Percentiles rank a stretch among this genome's conserved stretches.
Conservation (phyloP, 2,329 filamentous ascomycete genomes). For the Polychaeton citri region DNA sequence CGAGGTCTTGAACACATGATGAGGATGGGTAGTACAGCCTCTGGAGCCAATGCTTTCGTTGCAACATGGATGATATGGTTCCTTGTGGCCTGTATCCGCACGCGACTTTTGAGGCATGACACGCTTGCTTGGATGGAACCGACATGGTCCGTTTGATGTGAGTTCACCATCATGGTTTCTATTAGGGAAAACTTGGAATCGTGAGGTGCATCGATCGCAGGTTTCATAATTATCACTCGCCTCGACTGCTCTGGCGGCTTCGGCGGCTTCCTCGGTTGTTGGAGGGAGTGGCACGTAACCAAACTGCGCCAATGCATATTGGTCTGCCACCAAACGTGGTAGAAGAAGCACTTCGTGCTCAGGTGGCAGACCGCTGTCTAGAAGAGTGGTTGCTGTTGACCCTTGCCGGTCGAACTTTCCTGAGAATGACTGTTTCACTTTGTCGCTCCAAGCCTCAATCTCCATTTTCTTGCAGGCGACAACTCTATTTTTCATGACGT, state of each 20-base stretch:
- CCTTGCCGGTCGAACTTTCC: conserved; percentile 33
- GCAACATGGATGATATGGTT: conserved; percentile 66
- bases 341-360: conserved; percentile 57
- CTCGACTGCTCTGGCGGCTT: conserved; percentile 51
- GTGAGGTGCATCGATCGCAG: conserved; percentile 72
- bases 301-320: conserved; percentile 48
- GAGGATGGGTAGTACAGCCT: conserved; percentile 58
- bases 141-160: conserved; percentile 64
- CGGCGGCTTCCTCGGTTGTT: conserved; percentile 49
- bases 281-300: conserved; percentile 67
- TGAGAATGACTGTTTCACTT: conserved; percentile 11
- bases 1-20: conserved; percentile 79
- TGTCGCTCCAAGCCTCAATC: conserved; percentile 51
- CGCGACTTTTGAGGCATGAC: conserved; percentile 44
- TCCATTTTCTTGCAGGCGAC: conserved; percentile 64
- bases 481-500: conserved; percentile 72
- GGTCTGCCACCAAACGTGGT: conserved; percentile 45
- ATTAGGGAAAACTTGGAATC: conserved; percentile 87
- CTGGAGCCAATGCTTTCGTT: conserved; percentile 59
- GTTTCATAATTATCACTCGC: conserved; percentile 66
- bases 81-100: conserved; percentile 41
- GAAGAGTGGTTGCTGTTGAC: conserved; percentile 20
- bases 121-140: conserved; percentile 64
- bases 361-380: conserved; percentile 57
- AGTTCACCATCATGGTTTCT: conserved; percentile 66